Evolutionary conservation across 495 filamentous ascomycete species (phyloP), one percentile per base, ranked within the genome.

Genomic region (Xylaria intraflava): DNA sequence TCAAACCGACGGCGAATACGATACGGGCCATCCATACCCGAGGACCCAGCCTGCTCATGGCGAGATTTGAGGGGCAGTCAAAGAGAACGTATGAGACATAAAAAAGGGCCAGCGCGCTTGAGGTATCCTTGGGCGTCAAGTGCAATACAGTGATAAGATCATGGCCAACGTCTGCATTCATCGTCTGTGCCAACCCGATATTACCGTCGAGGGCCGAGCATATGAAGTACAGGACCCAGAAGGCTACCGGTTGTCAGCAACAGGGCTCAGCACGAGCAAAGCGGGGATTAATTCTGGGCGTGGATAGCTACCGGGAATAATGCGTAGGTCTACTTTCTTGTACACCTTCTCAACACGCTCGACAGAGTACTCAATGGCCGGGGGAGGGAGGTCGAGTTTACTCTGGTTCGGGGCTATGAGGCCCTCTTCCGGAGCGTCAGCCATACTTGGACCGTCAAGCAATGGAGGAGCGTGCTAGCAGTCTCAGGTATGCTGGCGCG

Each of bases 1-100:
- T 86, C 36, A 95, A 69, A 6, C 90, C 89, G 14, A 94, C 90
- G 33, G 88, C 87, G 43, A 93, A 77, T 39, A 95, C 90, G 62
- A 96, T 95, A 46, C 90, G 79, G 51, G 87, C 86, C 89, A 96
- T 92, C 89, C 90, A 96, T 5, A 90, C 82, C 46, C 88, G 85
- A 1, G 90, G 90, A 55, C 87, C 88, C 3, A 95, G 72, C 36
- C 77, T 80, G 45, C 85, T 89, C 90, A 95, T 95, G 62, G 92
- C 72, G 58, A 96, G 74, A 66, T 95, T 95, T 6, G 89, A 92
- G 0, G 91, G 91, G 42, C 91, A 72, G 67, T 95, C 90, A 60
- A 93, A 93, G 44, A 91, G 65, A 53, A 95, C 88, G 72, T 95
- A 95, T 62, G 85, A 84, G 47, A 93, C 89, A 62, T 93, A 95